phyloP scores from a whole-genome alignment of 108 stramenopile species.

The Conticribra guillardii region DNA sequence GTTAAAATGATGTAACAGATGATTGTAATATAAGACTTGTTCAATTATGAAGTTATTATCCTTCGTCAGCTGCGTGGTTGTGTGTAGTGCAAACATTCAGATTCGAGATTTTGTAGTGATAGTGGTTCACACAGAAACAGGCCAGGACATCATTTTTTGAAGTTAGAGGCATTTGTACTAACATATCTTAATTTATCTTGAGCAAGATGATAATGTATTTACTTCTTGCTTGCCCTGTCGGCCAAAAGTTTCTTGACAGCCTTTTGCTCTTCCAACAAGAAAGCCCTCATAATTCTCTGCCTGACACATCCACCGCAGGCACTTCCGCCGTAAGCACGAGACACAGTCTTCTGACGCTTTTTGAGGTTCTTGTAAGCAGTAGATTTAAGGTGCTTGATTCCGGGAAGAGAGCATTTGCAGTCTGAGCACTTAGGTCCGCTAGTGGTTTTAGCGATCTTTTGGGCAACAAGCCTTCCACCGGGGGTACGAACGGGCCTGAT shows the following conservation, averaged over 20 bases:
- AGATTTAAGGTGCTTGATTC: conserved; percentile 86
- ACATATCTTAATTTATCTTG: conserved; percentile 35
- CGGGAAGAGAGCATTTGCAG: conserved; percentile 84
- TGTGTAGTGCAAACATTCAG: no score
- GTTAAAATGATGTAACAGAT: no score
- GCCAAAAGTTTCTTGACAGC: conserved; percentile 98
- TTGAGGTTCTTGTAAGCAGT: conserved; percentile 75
- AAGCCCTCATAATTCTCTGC: conserved; percentile 95
- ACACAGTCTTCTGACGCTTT: conserved; percentile 97
- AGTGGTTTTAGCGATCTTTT: conserved; percentile 91
- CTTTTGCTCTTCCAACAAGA: conserved; percentile 99
- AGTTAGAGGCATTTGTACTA: no score
- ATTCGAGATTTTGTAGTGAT: no score
- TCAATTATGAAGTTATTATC: no score
- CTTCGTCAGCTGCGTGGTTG: no score
- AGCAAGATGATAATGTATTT: conserved; percentile 56
- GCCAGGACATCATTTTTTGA: no score
- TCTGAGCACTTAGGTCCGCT: conserved; percentile 95
- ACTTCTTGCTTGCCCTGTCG: conserved; percentile 71
- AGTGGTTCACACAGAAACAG: no score
- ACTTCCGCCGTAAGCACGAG: conserved; percentile 96
- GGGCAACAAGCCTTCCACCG: conserved; percentile 87
- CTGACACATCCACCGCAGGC: conserved; percentile 91
- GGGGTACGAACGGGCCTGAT: conserved; percentile 87
- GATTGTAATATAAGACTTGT: no score